phyloP scores from a whole-genome alignment of 495 filamentous ascomycete species.

The Xylona heveae region DNA sequence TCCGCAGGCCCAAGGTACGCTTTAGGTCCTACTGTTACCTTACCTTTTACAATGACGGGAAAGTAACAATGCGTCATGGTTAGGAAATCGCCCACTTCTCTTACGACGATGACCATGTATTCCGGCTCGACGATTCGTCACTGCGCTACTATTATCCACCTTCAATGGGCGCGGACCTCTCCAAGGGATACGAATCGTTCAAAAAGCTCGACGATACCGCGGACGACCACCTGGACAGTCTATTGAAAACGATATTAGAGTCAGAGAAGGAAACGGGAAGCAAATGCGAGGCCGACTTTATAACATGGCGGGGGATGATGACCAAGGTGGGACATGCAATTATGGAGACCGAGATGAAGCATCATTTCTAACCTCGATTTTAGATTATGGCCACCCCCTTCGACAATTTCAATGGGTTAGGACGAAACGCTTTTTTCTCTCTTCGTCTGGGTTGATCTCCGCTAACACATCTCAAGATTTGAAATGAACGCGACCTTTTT shows the following conservation, averaged over 20 bases:
- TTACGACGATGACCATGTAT: conserved; percentile 63
- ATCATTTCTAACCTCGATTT: neutral
- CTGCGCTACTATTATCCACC: conserved; percentile 80
- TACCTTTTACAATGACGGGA: neutral
- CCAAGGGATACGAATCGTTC: conserved; percentile 62
- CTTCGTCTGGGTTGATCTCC: conserved; percentile 2
- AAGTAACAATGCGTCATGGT: neutral
- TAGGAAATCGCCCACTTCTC: conserved; percentile 88
- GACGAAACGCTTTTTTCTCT: conserved; percentile 1
- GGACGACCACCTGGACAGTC: conserved; percentile 75
- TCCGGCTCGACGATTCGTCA: conserved; percentile 52
- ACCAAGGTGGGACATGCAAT: conserved; percentile 44
- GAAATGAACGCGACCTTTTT: conserved; percentile 90
- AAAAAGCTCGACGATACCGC: conserved; percentile 56
- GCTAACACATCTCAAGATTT: conserved; percentile 32
- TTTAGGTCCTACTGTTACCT: neutral
- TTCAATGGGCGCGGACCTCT: conserved; percentile 44
- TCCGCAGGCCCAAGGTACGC: conserved; percentile 45
- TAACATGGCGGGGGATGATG: conserved; percentile 98
- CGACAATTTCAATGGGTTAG: conserved; percentile 60
- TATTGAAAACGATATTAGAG: conserved; percentile 53
- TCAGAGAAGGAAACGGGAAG: conserved; percentile 45
- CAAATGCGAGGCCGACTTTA: conserved; percentile 51
- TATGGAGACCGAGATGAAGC: neutral
- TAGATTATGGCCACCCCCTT: conserved; percentile 76